Evolutionary conservation across 768 basidiomycete species (phyloP).

Genomic region (Naematelia aurantialba): DNA sequence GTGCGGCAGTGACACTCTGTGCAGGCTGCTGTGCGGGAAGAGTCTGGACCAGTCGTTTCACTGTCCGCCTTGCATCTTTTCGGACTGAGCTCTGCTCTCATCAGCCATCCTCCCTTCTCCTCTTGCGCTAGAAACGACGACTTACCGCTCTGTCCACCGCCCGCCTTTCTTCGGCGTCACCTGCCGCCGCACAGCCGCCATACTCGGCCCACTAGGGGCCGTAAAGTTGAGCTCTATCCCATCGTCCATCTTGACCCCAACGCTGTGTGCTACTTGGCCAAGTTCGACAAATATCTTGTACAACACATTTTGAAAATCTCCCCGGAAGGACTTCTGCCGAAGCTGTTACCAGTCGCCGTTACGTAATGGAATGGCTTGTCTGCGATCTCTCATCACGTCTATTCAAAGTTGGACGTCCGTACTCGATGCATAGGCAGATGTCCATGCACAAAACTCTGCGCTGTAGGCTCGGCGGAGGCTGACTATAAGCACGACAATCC

Average conservation of each 20-base stretch:
- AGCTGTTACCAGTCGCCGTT: neutral
- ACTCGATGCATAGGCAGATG: too few species aligned
- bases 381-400: too few species aligned
- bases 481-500: too few species aligned
- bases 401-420: too few species aligned
- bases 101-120: slow-evolving; percentile 13
- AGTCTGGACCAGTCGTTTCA: slow-evolving; percentile 2
- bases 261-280: too few species aligned
- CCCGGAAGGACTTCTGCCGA: neutral
- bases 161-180: slow-evolving; percentile 49
- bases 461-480: too few species aligned
- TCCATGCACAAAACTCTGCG: too few species aligned
- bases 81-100: slow-evolving; percentile 66
- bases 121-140: slow-evolving; percentile 14
- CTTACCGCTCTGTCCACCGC: slow-evolving; percentile 60
- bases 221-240: slow-evolving; percentile 71
- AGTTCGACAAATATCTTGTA: too few species aligned
- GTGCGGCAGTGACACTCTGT: neutral
- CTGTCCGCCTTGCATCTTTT: slow-evolving; percentile 48
- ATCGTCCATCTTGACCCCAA: slow-evolving; percentile 55
- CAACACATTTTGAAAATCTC: neutral
- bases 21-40: neutral
- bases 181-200: neutral
- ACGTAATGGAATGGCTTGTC: too few species aligned
- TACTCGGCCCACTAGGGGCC: slow-evolving; percentile 16